These are phyloP conservation scores for Penicillium crystallinum DNA, from an alignment of 495 filamentous ascomycete genomes.

Conservation along the genomic window DNA sequence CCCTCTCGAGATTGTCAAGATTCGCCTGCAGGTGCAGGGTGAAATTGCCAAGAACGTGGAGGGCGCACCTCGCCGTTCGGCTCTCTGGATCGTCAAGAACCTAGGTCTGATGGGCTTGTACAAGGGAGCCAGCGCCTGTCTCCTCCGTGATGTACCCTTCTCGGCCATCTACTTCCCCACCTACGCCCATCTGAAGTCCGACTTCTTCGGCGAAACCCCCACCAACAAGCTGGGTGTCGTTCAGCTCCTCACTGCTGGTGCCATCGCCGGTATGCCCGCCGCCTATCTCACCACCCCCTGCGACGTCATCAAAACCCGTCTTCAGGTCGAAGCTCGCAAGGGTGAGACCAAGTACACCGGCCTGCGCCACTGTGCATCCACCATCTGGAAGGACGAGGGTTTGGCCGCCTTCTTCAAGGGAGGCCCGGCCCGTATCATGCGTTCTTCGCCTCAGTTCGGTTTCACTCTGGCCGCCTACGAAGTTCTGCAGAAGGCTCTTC, in stretches of 20 bases:
- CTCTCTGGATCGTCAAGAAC: constrained; percentile 96
- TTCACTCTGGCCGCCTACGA: constrained; percentile 96
- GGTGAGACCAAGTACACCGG: constrained; percentile 82
- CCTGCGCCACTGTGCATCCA: constrained; percentile 78
- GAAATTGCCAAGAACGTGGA: constrained; percentile 88
- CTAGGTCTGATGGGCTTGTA: constrained; percentile 93
- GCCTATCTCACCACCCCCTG: constrained; percentile 96
- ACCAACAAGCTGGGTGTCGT: constrained; percentile 86
- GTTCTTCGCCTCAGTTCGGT: constrained; percentile 94
- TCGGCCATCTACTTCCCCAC: constrained; percentile 98
- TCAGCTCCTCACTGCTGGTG: constrained; percentile 90
- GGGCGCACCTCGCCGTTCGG: constrained; percentile 77
- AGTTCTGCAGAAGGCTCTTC: constrained; percentile 75
- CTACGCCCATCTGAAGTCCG: constrained; percentile 89
- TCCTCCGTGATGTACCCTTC: constrained; percentile 94
- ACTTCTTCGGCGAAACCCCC: constrained; percentile 85
- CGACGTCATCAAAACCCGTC: constrained; percentile 97
- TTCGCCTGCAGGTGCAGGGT: constrained; percentile 94
- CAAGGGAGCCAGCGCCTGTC: constrained; percentile 93
- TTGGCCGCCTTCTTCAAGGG: constrained; percentile 98
- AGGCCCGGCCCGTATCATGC: constrained; percentile 86
- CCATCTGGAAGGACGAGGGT: constrained; percentile 84
- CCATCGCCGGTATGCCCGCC: constrained; percentile 97
- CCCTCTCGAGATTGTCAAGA: constrained; percentile 98
- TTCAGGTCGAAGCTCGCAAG: constrained; percentile 95